Percentiles rank a stretch among this genome's conserved stretches.
These are phyloP conservation scores for Fusarium cicatricum DNA, from an alignment of 2,329 filamentous ascomycete genomes.

Conservation along the genomic window DNA sequence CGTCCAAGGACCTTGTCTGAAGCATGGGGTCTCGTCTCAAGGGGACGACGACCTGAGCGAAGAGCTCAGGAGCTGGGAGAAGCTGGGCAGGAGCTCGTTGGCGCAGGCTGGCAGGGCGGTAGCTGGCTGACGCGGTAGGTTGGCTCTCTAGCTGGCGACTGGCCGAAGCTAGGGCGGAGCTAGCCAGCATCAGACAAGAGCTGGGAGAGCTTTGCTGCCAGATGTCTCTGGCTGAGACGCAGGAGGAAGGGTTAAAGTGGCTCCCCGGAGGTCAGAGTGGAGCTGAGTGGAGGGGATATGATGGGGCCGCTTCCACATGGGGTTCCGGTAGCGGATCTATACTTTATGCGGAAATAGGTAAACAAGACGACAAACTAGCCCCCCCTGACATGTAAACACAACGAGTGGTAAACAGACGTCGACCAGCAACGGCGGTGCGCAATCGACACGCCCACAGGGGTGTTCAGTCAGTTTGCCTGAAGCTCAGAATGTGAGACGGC, in stretches of 20 bases:
- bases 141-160: too few relatives aligned
- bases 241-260: conserved; percentile 35
- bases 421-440: conserved; percentile 14
- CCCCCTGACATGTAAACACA: conserved; percentile 38
- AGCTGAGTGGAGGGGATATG: conserved; percentile 7
- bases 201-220: conserved; percentile 32
- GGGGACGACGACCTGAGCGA: too few relatives aligned
- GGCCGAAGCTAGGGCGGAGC: conserved; percentile 27
- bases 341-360: conserved; percentile 32
- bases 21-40: conserved; percentile 35
- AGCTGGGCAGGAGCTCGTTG: conserved; percentile 13
- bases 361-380: conserved; percentile 31
- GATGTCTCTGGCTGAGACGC: conserved; percentile 38
- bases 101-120: too few relatives aligned
- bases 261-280: conserved; percentile 15
- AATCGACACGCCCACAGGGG: conserved; percentile 40
- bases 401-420: conserved; percentile 33
- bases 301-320: conserved; percentile 24
- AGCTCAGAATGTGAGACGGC: conserved; percentile 1
- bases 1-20: background rate
- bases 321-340: conserved; percentile 19
- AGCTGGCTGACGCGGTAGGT: conserved; percentile 9
- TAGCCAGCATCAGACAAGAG: conserved; percentile 31
- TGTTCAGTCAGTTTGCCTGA: conserved; percentile 6
- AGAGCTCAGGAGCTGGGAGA: conserved; percentile 31